Percentiles rank a stretch among this genome's conserved stretches.
phyloP scores from a whole-genome alignment of 768 basidiomycete genomes.

The Leccinum rimulosum region DNA sequence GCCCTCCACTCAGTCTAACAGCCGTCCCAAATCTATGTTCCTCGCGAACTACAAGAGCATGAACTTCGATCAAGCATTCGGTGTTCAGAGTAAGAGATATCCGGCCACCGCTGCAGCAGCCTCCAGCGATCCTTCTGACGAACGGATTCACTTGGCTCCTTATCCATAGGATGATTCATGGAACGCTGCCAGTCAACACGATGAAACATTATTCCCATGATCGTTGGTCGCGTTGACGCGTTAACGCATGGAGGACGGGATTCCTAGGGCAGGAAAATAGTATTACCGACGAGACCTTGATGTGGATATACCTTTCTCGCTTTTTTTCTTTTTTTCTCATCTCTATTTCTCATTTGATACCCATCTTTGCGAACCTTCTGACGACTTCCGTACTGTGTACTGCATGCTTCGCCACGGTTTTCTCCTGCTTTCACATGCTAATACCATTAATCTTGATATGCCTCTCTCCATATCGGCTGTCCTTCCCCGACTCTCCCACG shows the following conservation, averaged over 20 bases:
- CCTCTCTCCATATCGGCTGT: neutral
- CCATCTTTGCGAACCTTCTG: neutral
- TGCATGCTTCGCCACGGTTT: neutral
- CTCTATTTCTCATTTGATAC: neutral
- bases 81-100: conserved; percentile 27
- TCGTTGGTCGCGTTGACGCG: neutral
- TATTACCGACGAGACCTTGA: neutral
- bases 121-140: conserved; percentile 26
- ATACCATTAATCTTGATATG: neutral
- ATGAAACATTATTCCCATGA: neutral
- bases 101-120: conserved; percentile 5
- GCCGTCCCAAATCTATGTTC: conserved; percentile 17
- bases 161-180: conserved; percentile 27
- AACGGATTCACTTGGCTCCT: conserved; percentile 40
- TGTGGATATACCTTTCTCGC: neutral
- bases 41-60: conserved; percentile 27
- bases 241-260: neutral
- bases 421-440: neutral
- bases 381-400: neutral
- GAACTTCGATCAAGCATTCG: conserved; percentile 41
- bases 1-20: conserved; percentile 20
- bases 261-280: neutral
- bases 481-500: too few relatives aligned
- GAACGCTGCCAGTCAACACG: conserved; percentile 6
- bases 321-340: neutral